These are phyloP conservation scores for Alternaria arbusti DNA, from an alignment of 2,329 filamentous ascomycete species.

Conservation along the genomic window DNA sequence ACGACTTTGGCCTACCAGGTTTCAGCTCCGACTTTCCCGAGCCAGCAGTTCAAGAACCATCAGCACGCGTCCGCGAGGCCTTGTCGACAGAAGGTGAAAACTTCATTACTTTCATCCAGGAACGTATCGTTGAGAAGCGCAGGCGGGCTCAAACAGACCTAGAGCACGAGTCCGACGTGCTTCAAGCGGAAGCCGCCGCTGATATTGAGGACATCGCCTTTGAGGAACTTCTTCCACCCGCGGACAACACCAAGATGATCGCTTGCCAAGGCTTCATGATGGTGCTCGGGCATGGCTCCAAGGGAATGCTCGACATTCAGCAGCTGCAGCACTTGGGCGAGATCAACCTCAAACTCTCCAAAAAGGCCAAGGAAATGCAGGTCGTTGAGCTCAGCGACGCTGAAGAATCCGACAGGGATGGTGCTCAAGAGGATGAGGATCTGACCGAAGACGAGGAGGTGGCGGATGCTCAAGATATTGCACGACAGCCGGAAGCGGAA, in stretches of 20 bases:
- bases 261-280: conserved; percentile 60
- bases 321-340: conserved; percentile 60
- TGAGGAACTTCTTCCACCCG: conserved; percentile 69
- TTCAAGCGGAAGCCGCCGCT: conserved; percentile 39
- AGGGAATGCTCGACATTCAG: conserved; percentile 65
- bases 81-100: conserved; percentile 67
- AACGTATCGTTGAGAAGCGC: conserved; percentile 51
- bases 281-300: conserved; percentile 58
- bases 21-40: conserved; percentile 28
- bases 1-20: conserved; percentile 23
- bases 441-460: background rate
- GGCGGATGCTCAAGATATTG: background rate
- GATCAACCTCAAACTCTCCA: conserved; percentile 39
- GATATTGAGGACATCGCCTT: conserved; percentile 63
- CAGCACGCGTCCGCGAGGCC: conserved; percentile 56
- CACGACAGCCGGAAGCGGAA: conserved; percentile 2
- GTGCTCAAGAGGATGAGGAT: background rate
- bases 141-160: conserved; percentile 12
- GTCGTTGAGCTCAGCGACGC: conserved; percentile 15
- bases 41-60: conserved; percentile 7
- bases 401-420: conserved; percentile 3
- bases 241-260: conserved; percentile 64
- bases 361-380: conserved; percentile 26
- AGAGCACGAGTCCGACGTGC: conserved; percentile 21
- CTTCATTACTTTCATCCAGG: conserved; percentile 66